phyloP scores from a whole-genome alignment of 164 flowering plant genomes.

The Santalum album region DNA sequence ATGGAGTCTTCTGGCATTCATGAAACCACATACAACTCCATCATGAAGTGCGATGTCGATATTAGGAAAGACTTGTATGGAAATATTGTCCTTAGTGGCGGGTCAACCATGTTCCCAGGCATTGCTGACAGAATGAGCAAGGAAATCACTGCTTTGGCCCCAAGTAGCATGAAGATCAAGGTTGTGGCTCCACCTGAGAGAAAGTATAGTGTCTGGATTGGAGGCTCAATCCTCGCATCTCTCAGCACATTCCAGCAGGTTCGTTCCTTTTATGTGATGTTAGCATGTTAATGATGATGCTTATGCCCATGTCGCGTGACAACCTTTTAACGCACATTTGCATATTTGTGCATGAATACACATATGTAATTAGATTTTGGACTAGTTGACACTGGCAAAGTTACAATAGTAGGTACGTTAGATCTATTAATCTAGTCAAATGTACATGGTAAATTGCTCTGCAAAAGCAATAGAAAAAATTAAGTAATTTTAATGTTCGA shows the following conservation, averaged over 20 bases:
- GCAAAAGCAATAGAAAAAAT: too few species aligned
- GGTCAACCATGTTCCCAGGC: conserved; percentile 65
- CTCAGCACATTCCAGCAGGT: conserved; percentile 73
- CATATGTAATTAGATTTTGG: too few species aligned
- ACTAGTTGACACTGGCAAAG: too few species aligned
- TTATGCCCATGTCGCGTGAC: too few species aligned
- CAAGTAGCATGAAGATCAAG: conserved; percentile 64
- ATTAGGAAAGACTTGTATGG: conserved; percentile 61
- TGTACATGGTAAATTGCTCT: too few species aligned
- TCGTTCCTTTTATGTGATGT: background rate
- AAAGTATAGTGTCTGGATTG: conserved; percentile 63
- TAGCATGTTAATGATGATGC: too few species aligned
- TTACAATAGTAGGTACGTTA: too few species aligned
- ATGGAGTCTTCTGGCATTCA: conserved; percentile 63
- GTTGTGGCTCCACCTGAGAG: conserved; percentile 68
- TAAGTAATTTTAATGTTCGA: too few species aligned
- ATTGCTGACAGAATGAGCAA: conserved; percentile 74
- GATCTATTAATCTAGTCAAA: too few species aligned
- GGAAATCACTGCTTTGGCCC: conserved; percentile 67
- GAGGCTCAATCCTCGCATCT: conserved; percentile 55
- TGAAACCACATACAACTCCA: conserved; percentile 60
- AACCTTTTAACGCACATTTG: too few species aligned
- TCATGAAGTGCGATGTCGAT: conserved; percentile 66
- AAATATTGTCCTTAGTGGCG: conserved; percentile 62
- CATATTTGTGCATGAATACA: too few species aligned